Evolutionary conservation across 768 basidiomycete species (phyloP).

Genomic region (Postia placenta): DNA sequence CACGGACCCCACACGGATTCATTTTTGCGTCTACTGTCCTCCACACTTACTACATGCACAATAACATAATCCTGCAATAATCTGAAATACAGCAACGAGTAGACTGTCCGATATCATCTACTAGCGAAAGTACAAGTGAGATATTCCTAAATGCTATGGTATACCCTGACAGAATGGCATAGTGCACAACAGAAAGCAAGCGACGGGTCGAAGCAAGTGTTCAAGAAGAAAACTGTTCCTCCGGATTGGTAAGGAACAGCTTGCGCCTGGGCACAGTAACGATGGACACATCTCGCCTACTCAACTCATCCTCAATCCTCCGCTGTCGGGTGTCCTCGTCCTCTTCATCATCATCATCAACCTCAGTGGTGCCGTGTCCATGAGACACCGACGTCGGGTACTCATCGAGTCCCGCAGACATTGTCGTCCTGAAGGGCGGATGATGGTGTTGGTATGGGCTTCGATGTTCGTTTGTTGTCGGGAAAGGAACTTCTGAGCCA

Average conservation of each 20-base stretch:
- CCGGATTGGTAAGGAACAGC: constrained; percentile 68
- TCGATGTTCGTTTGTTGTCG: constrained; percentile 27
- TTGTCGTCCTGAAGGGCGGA: constrained; percentile 45
- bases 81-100: constrained; percentile 15
- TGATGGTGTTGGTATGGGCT: constrained; percentile 69
- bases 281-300: constrained; percentile 77
- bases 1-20: not conserved
- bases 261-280: constrained; percentile 68
- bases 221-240: constrained; percentile 1
- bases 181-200: constrained; percentile 9
- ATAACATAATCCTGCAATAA: constrained; percentile 9
- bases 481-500: constrained; percentile 39
- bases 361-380: constrained; percentile 47
- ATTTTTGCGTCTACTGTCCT: not conserved
- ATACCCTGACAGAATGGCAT: not conserved
- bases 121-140: constrained; percentile 3
- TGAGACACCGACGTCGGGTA: constrained; percentile 29
- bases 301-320: constrained; percentile 79
- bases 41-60: constrained; percentile 5
- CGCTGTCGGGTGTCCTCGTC: constrained; percentile 72
- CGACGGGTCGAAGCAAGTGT: constrained; percentile 8
- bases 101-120: constrained; percentile 7
- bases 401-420: constrained; percentile 32
- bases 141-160: constrained; percentile 9
- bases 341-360: constrained; percentile 58